Base-by-base conservation (phyloP, 2,329 filamentous ascomycete genomes). In the Penicillium glabrum region DNA sequence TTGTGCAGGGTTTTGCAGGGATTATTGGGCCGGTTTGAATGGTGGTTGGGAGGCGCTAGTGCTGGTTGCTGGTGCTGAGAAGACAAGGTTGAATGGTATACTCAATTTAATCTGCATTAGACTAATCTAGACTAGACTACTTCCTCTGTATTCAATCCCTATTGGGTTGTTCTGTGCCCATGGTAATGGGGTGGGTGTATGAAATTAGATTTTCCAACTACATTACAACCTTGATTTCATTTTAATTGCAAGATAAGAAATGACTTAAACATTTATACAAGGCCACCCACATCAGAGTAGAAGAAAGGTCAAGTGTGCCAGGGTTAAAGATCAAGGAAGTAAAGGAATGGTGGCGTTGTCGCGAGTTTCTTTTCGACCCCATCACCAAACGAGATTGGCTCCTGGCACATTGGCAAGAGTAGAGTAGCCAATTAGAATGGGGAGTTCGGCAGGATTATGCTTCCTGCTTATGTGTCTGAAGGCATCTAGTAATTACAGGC, bases 1-100 rank as follows among this genome's bases (percentile, higher is more conserved):
- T 50, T 26, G 19, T 46, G 51, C 58, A 31, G 57, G 27, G 13
- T 41, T 26, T 37, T 47, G 54, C 59, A 64, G 61, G 62, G 50
- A 58, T 56, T 7, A 14, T 26, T 49, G 16, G 63, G 52, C 47
- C 33, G 24, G 46, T 50, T 46, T 5, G n/a, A 59, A 62, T 58
- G 41, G 21, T 39, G 26, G n/a, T 14, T 53, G 8, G n/a, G 19
- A 47, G 19, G 16, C 8, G 29, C n/a, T 47, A 4, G 19, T 14
- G 19, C 6, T 33, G 31, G 31, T 14, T 14, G 31, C 11, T 31
- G 14, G 31, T 14, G 14, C 29, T 14, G 13, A 14, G 29, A 14
- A 6, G 13, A 33, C 31, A 33, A 33, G 31, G 1, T 33, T 16
- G 5, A 14, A 16, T 5, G 29, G 6, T 16, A 33, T 33, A 33